A percentile compares a stretch with the other conserved stretches of the same genome.
phyloP scores from a whole-genome alignment of 495 filamentous ascomycete genomes.

The Penicillium alfredii region DNA sequence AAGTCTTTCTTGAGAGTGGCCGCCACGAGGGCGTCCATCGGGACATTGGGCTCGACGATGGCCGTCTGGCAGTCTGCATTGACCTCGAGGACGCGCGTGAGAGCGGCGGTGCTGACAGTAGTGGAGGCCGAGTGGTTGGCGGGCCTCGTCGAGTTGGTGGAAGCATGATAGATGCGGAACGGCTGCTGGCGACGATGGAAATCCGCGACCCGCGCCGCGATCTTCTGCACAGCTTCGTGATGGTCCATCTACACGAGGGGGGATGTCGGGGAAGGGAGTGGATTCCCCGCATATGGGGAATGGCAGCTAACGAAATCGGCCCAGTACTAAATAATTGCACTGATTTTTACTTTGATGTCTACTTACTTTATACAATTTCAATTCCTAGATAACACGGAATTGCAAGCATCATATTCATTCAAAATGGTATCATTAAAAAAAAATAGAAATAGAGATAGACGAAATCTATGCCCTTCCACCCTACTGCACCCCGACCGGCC shows the following conservation, averaged over 20 bases:
- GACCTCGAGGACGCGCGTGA: constrained; percentile 50
- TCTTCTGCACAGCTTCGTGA: constrained; percentile 7
- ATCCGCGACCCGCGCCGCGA: constrained; percentile 33
- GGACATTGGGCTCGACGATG: constrained; percentile 50
- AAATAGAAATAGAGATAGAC: neutral
- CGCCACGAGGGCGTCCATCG: constrained; percentile 44
- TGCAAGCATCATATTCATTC: too few relatives aligned
- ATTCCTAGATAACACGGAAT: too few relatives aligned
- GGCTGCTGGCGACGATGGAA: constrained; percentile 53
- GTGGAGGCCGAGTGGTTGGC: constrained; percentile 47
- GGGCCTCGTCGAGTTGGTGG: constrained; percentile 66
- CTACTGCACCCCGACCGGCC: constrained; percentile 45
- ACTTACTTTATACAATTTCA: too few relatives aligned
- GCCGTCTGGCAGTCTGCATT: constrained; percentile 35
- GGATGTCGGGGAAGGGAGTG: constrained; percentile 10
- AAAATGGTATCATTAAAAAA: constrained; percentile 9
- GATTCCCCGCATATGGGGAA: too few relatives aligned
- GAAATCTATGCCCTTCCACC: neutral
- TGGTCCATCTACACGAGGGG: constrained; percentile 3
- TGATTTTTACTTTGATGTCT: too few relatives aligned
- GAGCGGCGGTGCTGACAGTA: constrained; percentile 37
- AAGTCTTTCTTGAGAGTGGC: constrained; percentile 36
- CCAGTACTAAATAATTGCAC: too few relatives aligned
- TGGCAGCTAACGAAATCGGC: too few relatives aligned
- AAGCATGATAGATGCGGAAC: constrained; percentile 75